A percentile compares a stretch with the other conserved stretches of the same genome.
Conservation (phyloP, 2,329 filamentous ascomycete species). For the Leptosphaerulina australis region DNA sequence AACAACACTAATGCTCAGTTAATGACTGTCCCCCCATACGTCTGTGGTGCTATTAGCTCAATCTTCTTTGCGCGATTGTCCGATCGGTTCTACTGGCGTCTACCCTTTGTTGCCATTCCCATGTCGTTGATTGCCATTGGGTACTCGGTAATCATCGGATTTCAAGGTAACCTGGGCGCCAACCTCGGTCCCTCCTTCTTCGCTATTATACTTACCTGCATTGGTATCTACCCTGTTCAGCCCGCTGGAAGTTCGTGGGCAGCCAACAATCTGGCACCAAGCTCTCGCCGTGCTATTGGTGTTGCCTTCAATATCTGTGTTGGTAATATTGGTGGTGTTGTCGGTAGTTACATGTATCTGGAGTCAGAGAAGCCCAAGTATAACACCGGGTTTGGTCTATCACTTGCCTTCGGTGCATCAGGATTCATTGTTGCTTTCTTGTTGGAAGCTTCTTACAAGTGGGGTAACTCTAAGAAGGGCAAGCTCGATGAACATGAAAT, state of each 20-base stretch:
- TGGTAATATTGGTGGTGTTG: constrained; percentile 39
- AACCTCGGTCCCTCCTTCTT: constrained; percentile 55
- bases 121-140: constrained; percentile 44
- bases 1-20: constrained; percentile 39
- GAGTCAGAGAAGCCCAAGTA: constrained; percentile 46
- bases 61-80: constrained; percentile 31
- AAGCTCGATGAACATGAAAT: constrained; percentile 46
- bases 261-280: constrained; percentile 39
- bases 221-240: constrained; percentile 48
- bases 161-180: constrained; percentile 46
- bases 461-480: constrained; percentile 46
- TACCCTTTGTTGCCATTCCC: constrained; percentile 35
- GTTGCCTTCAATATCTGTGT: constrained; percentile 40
- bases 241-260: constrained; percentile 40
- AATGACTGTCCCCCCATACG: constrained; percentile 38
- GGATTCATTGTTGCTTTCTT: constrained; percentile 32
- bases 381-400: constrained; percentile 46
- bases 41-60: constrained; percentile 33
- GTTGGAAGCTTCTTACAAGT: constrained; percentile 41
- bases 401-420: constrained; percentile 36
- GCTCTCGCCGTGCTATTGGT: constrained; percentile 40
- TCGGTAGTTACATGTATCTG: constrained; percentile 46
- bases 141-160: constrained; percentile 48
- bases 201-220: constrained; percentile 53
- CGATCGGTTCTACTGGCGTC: constrained; percentile 35